phyloP scores from a whole-genome alignment of 2,329 filamentous ascomycete genomes.

The Fusarium concolor region DNA sequence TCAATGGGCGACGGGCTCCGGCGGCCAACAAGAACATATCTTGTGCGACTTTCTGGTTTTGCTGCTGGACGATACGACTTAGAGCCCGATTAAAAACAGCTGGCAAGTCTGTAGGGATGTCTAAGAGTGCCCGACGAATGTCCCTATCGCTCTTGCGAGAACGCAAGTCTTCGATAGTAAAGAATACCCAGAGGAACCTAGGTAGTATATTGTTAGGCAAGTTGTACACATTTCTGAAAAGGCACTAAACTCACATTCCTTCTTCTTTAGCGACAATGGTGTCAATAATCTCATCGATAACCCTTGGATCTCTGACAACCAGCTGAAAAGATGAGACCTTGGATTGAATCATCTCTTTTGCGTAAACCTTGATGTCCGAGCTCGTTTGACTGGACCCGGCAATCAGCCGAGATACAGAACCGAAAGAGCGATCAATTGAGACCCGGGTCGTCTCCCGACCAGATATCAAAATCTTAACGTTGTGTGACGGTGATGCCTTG shows the following conservation, averaged over 20 bases:
- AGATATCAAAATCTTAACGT: too few relatives aligned
- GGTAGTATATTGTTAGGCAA: rapidly evolving
- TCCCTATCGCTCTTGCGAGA: slow-evolving; percentile 9
- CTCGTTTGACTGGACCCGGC: too few relatives aligned
- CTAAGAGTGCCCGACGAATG: slow-evolving; percentile 9
- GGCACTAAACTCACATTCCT: not conserved
- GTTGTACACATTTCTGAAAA: rapidly evolving
- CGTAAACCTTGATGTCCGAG: too few relatives aligned
- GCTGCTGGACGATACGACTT: not conserved
- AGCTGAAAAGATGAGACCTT: too few relatives aligned
- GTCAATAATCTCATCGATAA: not conserved
- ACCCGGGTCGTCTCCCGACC: too few relatives aligned
- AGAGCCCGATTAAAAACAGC: slow-evolving; percentile 23
- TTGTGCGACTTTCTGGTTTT: not conserved
- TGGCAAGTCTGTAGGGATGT: slow-evolving; percentile 15
- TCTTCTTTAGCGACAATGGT: not conserved
- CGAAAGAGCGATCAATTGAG: too few relatives aligned
- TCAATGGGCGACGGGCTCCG: not conserved
- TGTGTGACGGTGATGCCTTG: too few relatives aligned
- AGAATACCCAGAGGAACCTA: slow-evolving; percentile 34
- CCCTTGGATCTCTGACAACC: rapidly evolving
- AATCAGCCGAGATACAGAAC: too few relatives aligned
- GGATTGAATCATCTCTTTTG: too few relatives aligned
- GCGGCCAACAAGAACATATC: slow-evolving; percentile 8
- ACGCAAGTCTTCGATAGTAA: slow-evolving; percentile 27